phyloP scores from a whole-genome alignment of 331 rosid species.

The Cucumis variabilis region DNA sequence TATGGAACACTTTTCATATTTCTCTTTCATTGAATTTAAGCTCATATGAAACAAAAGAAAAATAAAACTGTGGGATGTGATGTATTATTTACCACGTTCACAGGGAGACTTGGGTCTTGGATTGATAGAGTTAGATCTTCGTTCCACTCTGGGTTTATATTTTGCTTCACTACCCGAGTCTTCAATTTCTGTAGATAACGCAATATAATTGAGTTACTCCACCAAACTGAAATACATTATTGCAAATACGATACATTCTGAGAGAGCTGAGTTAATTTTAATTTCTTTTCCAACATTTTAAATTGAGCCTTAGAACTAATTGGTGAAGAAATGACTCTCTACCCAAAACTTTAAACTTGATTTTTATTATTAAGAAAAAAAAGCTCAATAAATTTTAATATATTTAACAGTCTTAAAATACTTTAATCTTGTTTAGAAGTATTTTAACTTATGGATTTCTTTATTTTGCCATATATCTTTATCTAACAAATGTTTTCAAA shows the following conservation, averaged over 20 bases:
- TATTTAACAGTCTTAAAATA: too few species aligned
- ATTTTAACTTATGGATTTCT: neutral
- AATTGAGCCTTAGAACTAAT: neutral
- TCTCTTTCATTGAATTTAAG: too few species aligned
- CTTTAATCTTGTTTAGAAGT: neutral
- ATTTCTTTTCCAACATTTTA: neutral
- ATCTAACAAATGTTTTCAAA: too few species aligned
- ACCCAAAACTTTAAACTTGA: neutral
- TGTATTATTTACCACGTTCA: neutral
- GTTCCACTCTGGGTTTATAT: conserved; percentile 31
- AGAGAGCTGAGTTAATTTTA: neutral
- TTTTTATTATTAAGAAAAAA: neutral
- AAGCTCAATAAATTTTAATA: neutral
- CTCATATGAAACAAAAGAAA: too few species aligned
- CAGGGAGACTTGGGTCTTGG: neutral
- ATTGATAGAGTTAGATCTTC: conserved; percentile 33
- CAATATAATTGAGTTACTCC: neutral
- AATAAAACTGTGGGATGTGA: neutral
- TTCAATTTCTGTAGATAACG: neutral
- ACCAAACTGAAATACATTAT: neutral
- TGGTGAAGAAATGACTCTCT: neutral
- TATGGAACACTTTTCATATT: too few species aligned
- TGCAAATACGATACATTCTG: neutral
- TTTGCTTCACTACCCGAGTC: conserved; percentile 29
- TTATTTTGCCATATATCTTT: too few species aligned